Conservation (phyloP, 129 eudicot genomes). For the Artemisia annua region DNA sequence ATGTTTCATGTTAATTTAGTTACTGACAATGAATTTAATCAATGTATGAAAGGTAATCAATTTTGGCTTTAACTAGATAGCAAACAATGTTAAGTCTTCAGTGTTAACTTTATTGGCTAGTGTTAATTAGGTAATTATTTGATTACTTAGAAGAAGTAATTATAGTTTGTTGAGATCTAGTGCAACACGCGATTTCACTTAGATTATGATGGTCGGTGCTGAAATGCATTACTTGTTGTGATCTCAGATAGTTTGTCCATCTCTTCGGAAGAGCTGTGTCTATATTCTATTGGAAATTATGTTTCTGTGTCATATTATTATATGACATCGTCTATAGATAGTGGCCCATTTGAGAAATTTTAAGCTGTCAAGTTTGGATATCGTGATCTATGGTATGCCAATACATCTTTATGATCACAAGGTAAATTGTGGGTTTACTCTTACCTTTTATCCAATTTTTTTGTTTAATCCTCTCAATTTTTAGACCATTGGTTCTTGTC, state of each 20-base stretch:
- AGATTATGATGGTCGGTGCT: conserved; percentile 1
- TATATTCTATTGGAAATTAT: neutral
- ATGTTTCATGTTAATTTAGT: conserved; percentile 1
- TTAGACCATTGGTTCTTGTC: neutral
- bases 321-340: neutral
- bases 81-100: neutral
- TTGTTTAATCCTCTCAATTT: neutral
- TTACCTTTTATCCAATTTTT: conserved; percentile 5
- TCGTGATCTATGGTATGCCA: neutral
- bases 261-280: neutral
- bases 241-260: neutral
- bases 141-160: conserved; percentile 3
- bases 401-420: conserved; percentile 2
- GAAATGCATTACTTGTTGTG: conserved; percentile 4
- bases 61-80: neutral
- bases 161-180: conserved; percentile 11
- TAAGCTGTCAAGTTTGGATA: conserved; percentile 1
- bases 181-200: conserved; percentile 2
- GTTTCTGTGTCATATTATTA: neutral
- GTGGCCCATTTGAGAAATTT: conserved; percentile 1
- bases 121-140: conserved; percentile 14
- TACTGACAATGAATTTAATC: conserved; percentile 8
- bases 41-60: conserved; percentile 1
- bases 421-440: conserved; percentile 13
- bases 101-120: conserved; percentile 11